A percentile compares a stretch with the other conserved stretches of the same genome.
These are phyloP conservation scores for Arthrinium phaeospermum DNA, from an alignment of 2,329 filamentous ascomycete species.

Conservation along the genomic window DNA sequence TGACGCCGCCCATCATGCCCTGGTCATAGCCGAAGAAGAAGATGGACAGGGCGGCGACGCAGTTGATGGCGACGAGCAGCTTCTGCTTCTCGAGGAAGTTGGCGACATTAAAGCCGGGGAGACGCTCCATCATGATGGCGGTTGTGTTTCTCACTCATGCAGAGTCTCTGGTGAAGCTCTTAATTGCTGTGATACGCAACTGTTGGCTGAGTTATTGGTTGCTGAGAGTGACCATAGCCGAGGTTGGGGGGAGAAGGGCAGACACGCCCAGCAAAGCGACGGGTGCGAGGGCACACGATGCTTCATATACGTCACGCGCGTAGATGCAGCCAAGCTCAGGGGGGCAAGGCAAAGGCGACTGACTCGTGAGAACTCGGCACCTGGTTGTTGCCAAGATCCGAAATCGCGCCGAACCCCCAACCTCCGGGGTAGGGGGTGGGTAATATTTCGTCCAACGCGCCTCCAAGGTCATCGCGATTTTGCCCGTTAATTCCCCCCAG, in stretches of 20 bases:
- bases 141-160: background rate
- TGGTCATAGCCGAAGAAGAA: constrained; percentile 71
- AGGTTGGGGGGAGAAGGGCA: background rate
- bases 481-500: background rate
- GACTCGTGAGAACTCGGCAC: background rate
- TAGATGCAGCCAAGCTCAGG: constrained; percentile 4
- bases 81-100: constrained; percentile 40
- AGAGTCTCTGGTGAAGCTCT: background rate
- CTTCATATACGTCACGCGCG: constrained; percentile 15
- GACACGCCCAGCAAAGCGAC: background rate
- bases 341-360: background rate
- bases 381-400: background rate
- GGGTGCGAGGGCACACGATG: constrained; percentile 5
- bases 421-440: background rate
- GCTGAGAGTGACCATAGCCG: background rate
- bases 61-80: constrained; percentile 56
- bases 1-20: constrained; percentile 65
- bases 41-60: constrained; percentile 67
- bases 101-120: constrained; percentile 40
- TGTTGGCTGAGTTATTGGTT: background rate
- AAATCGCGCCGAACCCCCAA: background rate
- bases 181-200: background rate
- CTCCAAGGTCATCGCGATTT: background rate
- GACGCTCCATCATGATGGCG: constrained; percentile 35
- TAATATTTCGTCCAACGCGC: background rate